Base-by-base conservation (phyloP, 208 protist genomes). In the Entamoeba nuttalli region DNA sequence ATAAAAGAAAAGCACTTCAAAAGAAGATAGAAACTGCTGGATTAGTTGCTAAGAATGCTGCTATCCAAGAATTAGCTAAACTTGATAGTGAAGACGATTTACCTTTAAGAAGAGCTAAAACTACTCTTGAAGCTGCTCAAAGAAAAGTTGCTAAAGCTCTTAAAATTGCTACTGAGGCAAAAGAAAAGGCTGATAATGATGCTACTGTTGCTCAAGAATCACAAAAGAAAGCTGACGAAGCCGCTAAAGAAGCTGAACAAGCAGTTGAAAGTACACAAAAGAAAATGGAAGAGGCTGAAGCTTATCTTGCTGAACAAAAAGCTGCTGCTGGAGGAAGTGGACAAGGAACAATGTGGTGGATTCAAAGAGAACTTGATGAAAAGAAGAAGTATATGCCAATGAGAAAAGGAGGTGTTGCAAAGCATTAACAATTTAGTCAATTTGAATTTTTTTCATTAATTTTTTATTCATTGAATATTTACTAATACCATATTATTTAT, bases 71-170 rank as follows among this genome's bases (percentile, higher is more conserved):
- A 84, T n/a, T 84, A 11, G 62, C 62, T n/a, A 84, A 96, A 84
- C 95, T 96, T 94, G 55, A 96, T 19, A 95, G 50, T 51, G 73
- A 96, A 95, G 96, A 96, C 62, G 95, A 94, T 19, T 93, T 96
- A 4, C 93, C 95, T 55, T 62, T 96, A 21, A 73, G 57, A 35
- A 95, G 69, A 73, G 96, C 96, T 94, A 96, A 96, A 94, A 96
- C 95, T 51, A 95, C 95, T 94, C 41, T 94, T 35, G 96, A 96
- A 53, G 96, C 94, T 9, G 50, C 94, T 93, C 53, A 94, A 14
- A 96, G 94, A 94, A 96, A 96, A 73, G 96, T 95, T 30, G 96
- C 95, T 53, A 96, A 96, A 94, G 96, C 96, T n/a, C 15, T 44
- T 71, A 96, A 62, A 19, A 84, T 84, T 35, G 62, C 62, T 11